These are phyloP conservation scores for Picea mariana DNA, from an alignment of 83 land plant genomes.

Conservation along the genomic window DNA sequence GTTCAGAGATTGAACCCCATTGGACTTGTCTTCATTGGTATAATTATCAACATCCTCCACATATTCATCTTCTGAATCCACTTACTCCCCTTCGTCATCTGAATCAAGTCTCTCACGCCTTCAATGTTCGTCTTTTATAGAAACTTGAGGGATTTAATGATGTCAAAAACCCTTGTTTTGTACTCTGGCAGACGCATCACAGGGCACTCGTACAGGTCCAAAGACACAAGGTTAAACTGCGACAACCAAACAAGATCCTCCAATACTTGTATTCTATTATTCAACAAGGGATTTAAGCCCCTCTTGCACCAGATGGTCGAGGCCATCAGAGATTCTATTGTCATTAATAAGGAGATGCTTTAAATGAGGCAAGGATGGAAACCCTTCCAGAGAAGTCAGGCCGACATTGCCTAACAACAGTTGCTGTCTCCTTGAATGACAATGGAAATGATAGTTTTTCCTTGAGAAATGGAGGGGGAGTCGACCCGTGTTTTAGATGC, in stretches of 20 bases:
- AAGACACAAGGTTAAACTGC: conserved; percentile 15
- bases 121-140: conserved; percentile 41
- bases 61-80: conserved; percentile 61
- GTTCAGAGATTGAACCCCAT: not conserved
- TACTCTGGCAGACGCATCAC: conserved; percentile 36
- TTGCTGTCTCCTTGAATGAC: not conserved
- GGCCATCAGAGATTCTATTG: conserved; percentile 46
- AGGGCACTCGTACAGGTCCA: conserved; percentile 52
- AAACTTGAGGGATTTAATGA: conserved; percentile 42
- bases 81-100: conserved; percentile 37
- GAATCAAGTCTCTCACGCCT: conserved; percentile 47
- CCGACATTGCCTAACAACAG: too few relatives aligned
- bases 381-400: not conserved
- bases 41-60: conserved; percentile 36
- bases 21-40: too few relatives aligned
- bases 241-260: too few relatives aligned
- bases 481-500: too few relatives aligned
- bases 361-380: conserved; percentile 37
- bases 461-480: too few relatives aligned
- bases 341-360: conserved; percentile 41
- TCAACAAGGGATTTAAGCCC: conserved; percentile 23
- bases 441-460: too few relatives aligned
- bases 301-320: conserved; percentile 41
- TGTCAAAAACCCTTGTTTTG: conserved; percentile 35
- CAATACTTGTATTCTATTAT: too few relatives aligned